These are phyloP conservation scores for Zasmidium citrigriseum DNA, from an alignment of 2,329 filamentous ascomycete genomes.

Conservation along the genomic window DNA sequence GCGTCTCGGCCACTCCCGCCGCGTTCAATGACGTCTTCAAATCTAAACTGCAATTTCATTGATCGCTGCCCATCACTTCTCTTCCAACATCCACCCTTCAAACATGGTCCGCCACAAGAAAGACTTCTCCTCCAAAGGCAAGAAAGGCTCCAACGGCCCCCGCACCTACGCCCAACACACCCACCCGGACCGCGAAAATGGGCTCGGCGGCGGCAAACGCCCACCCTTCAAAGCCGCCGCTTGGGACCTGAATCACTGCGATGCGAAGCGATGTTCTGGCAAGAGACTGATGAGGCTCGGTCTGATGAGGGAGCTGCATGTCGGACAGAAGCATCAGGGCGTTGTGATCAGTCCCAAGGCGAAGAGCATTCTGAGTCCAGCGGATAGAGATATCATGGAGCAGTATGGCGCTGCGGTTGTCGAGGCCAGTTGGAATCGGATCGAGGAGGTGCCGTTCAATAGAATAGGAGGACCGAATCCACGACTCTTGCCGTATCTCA, in stretches of 20 bases:
- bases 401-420: conserved; percentile 93
- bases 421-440: conserved; percentile 94
- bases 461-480: conserved; percentile 94
- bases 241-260: conserved; percentile 97
- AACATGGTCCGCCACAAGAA: conserved; percentile 76
- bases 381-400: conserved; percentile 78
- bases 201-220: conserved; percentile 29
- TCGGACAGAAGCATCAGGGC: conserved; percentile 88
- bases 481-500: conserved; percentile 86
- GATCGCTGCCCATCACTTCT: no score
- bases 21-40: no score
- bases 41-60: no score
- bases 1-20: no score
- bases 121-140: conserved; percentile 73
- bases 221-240: conserved; percentile 87
- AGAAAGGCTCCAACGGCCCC: conserved; percentile 56
- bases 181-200: conserved; percentile 29
- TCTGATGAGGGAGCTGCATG: conserved; percentile 86
- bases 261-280: conserved; percentile 93
- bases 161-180: conserved; percentile 34
- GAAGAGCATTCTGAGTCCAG: conserved; percentile 79
- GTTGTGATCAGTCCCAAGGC: conserved; percentile 96
- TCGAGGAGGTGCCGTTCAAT: conserved; percentile 85
- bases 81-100: no score
- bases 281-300: conserved; percentile 92